A percentile compares a stretch with the other conserved stretches of the same genome.
Evolutionary conservation across 441 rosid genomes (phyloP).

Genomic region (Populus hybrid): DNA sequence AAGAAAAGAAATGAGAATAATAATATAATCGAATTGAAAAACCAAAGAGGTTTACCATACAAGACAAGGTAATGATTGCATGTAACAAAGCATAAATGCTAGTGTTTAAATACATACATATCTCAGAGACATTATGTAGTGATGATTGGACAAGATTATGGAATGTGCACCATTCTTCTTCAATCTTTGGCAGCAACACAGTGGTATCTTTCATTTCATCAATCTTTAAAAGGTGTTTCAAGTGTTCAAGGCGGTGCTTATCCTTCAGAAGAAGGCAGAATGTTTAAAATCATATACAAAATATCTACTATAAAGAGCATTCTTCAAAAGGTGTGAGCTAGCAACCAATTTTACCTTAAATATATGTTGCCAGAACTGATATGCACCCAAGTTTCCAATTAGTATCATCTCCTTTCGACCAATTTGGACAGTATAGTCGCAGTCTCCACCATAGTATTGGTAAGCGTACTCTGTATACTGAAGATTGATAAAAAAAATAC

Average conservation of each 20-base stretch:
- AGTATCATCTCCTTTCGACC: conserved; percentile 61
- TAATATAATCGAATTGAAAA: not conserved
- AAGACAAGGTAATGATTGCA: not conserved
- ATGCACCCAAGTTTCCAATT: conserved; percentile 76
- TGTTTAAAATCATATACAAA: conserved; percentile 20
- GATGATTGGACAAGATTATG: conserved; percentile 79
- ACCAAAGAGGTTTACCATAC: not conserved
- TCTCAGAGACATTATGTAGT: conserved; percentile 64
- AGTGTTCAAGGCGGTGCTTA: conserved; percentile 66
- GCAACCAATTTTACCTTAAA: conserved; percentile 52
- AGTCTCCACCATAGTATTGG: conserved; percentile 51
- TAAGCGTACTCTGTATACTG: conserved; percentile 65
- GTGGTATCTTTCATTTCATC: conserved; percentile 38
- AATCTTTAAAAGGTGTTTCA: conserved; percentile 42
- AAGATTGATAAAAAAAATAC: not conserved
- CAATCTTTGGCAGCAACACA: conserved; percentile 46
- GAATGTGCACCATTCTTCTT: conserved; percentile 88
- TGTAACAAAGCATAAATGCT: not conserved
- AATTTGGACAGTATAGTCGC: conserved; percentile 35
- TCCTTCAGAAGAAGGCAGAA: conserved; percentile 49
- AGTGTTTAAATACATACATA: conserved; percentile 47
- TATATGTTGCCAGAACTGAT: conserved; percentile 84
- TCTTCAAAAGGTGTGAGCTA: conserved; percentile 14
- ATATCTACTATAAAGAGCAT: conserved; percentile 7
- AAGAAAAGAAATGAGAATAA: conserved; percentile 1